Percentiles rank a stretch among this genome's conserved stretches.
Conservation (phyloP, 2,329 filamentous ascomycete species). For the Xylaria hypoxylon region DNA sequence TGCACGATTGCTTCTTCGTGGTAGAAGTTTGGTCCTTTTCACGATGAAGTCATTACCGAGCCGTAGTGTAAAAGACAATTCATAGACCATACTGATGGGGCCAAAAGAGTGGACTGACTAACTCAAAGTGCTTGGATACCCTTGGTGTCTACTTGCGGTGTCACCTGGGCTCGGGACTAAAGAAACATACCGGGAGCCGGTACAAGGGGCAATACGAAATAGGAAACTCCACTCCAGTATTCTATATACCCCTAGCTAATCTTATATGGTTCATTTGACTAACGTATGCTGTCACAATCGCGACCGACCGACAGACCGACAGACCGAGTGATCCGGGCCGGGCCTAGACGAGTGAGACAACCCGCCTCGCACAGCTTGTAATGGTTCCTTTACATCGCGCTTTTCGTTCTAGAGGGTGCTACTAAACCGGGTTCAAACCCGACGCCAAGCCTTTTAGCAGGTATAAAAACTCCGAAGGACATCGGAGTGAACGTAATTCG, state of each 20-base stretch:
- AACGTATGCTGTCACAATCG: background rate
- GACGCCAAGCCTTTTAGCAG: conserved; percentile 24
- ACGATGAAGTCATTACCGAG: background rate
- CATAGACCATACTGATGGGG: background rate
- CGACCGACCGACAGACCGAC: conserved; percentile 2
- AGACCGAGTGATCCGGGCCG: background rate
- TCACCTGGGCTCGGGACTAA: no score
- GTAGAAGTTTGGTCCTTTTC: no score
- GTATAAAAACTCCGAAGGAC: conserved; percentile 13
- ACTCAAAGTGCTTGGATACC: no score
- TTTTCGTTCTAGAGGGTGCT: background rate
- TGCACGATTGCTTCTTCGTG: background rate
- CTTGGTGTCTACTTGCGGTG: no score
- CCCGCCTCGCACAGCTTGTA: background rate
- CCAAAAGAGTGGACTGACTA: background rate
- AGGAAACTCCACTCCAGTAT: no score
- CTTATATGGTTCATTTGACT: no score
- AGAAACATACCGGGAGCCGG: no score
- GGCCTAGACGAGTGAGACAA: background rate
- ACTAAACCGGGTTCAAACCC: conserved; percentile 3
- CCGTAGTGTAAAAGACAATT: no score
- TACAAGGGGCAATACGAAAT: no score
- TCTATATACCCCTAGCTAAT: no score
- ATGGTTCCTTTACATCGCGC: background rate
- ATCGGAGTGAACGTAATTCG: conserved; percentile 12